Percentiles rank a stretch among this genome's conserved stretches.
Conservation (phyloP, 768 basidiomycete genomes). For the Trametes villosa region DNA sequence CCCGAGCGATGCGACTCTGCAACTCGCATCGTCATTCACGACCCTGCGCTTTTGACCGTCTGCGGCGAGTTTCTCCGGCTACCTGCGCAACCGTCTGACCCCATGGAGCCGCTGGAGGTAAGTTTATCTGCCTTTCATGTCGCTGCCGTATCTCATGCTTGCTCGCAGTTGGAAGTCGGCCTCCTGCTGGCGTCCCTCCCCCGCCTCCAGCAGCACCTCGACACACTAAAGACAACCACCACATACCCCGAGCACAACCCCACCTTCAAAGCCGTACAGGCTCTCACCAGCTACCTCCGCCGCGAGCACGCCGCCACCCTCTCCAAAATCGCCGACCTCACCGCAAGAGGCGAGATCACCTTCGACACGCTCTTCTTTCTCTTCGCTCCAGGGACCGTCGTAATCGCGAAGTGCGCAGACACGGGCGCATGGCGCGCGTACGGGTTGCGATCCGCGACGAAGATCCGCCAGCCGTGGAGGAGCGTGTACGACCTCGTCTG, state of each 20-base stretch:
- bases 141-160: conserved; percentile 12
- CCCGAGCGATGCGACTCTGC: no score
- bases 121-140: neutral
- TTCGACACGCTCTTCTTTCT: conserved; percentile 59
- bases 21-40: no score
- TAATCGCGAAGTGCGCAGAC: conserved; percentile 54
- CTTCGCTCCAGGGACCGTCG: conserved; percentile 54
- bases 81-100: conserved; percentile 46
- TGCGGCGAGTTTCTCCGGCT: no score
- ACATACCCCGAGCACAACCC: neutral
- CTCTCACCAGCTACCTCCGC: conserved; percentile 53
- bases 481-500: conserved; percentile 49
- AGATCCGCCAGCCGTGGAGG: conserved; percentile 40
- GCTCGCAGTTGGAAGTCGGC: conserved; percentile 54
- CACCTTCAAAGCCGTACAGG: conserved; percentile 46
- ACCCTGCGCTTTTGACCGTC: no score
- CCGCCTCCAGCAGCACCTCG: neutral
- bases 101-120: conserved; percentile 30
- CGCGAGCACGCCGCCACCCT: conserved; percentile 55
- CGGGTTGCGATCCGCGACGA: conserved; percentile 45
- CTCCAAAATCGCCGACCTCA: conserved; percentile 49
- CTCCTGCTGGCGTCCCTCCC: neutral
- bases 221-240: neutral
- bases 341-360: conserved; percentile 58
- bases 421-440: conserved; percentile 58